Percentiles rank a stretch among this genome's conserved stretches.
Evolutionary conservation across 2,329 filamentous ascomycete species (phyloP).

Genomic region (Aspergillus amoenus): DNA sequence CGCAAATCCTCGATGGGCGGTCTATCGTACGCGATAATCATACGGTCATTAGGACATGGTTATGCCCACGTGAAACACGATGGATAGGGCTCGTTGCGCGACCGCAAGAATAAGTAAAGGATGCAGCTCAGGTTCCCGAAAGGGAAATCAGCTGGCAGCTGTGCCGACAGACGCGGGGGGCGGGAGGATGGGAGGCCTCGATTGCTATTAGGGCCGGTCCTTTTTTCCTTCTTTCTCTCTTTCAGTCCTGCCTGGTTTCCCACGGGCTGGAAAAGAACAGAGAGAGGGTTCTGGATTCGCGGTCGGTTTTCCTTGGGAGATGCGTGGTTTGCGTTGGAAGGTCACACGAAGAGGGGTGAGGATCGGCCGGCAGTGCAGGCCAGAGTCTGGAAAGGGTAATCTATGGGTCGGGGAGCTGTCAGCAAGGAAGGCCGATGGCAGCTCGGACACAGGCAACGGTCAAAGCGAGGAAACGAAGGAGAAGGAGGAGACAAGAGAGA

Average conservation of each 20-base stretch:
- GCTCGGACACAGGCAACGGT: background rate
- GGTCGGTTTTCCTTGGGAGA: background rate
- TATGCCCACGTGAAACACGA: slow-evolving; percentile 13
- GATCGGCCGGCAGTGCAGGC: background rate
- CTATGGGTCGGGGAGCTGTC: slow-evolving; percentile 5
- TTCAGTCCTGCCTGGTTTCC: background rate
- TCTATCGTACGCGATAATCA: slow-evolving; percentile 22
- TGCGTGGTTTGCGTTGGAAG: background rate
- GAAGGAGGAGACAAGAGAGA: background rate
- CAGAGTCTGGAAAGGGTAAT: background rate
- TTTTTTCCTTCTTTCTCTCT: background rate
- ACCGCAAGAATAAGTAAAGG: background rate
- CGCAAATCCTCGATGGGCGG: slow-evolving; percentile 18
- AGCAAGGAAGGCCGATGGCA: background rate
- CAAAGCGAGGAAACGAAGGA: slow-evolving; percentile 4
- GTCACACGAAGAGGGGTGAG: slow-evolving; percentile 14
- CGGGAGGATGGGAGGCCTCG: background rate
- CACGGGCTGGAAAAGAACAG: background rate
- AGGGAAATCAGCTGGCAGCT: slow-evolving; percentile 13
- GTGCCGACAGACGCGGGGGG: background rate
- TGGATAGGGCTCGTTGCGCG: slow-evolving; percentile 4
- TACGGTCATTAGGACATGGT: slow-evolving; percentile 24
- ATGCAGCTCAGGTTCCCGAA: slow-evolving; percentile 12
- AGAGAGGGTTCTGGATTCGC: background rate
- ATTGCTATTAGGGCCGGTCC: background rate